Base-by-base conservation (phyloP, 768 basidiomycete genomes). In the Neoboletus subvelutipes region DNA sequence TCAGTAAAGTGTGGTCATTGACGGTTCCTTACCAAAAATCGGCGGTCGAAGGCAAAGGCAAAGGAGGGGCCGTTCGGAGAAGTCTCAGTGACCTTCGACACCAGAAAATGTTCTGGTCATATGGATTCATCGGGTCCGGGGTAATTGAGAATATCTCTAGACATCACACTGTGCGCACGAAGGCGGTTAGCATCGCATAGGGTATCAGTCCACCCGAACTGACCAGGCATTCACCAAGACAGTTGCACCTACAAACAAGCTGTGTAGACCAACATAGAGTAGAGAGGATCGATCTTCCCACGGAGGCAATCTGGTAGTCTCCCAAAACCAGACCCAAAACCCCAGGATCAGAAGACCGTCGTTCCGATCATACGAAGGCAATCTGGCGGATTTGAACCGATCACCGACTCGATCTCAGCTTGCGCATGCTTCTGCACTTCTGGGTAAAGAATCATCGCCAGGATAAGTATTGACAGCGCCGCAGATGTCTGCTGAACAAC, bases 11-110 rank as follows among this genome's bases (percentile, higher is more conserved):
- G 31, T 26, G 31, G 5, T 15, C 2, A 45, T 1, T 10, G 24
- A 28, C 4, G 11, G 11, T 18, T 33, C 24, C 20, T 48, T 52
- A 58, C 62, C 47, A 52, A 31, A n/a, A 53, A n/a, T 58, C 76
- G 42, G 53, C 80, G 83, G 68, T 81, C 78, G 26, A 85, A 70
- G 18, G 52, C 60, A 57, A 57, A 63, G 7, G 39, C 18, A 37
- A 68, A 66, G 4, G 49, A 46, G 17, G 55, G 31, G 5, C 12
- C 24, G 1, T 22, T 26, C 34, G 0, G 33, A 29, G 29, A 42
- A 2, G 5, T 28, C 7, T n/a, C 17, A 6, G 12, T 7, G 4
- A 0, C 36, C 18, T 39, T 24, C 13, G 46, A 39, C 2, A 18
- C n/a, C 41, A 73, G 54, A 46, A 68, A 71, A 15, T 74, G 71